Percentiles rank a stretch among this genome's conserved stretches.
Conservation (phyloP, 75 land plant species). For the Picea sitchensis region DNA sequence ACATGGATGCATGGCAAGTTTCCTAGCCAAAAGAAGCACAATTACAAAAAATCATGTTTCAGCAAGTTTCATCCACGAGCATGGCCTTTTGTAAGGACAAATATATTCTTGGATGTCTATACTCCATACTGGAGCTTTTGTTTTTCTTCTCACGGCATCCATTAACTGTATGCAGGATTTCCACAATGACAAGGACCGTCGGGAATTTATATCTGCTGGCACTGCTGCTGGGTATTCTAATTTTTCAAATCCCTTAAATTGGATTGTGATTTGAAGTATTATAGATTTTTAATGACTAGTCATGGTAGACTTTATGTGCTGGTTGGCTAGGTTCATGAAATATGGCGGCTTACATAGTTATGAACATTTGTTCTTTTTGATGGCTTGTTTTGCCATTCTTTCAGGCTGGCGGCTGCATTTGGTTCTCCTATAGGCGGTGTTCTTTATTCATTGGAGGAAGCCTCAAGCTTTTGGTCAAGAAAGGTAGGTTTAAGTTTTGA, state of each 20-base stretch:
- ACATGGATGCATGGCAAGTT: constrained; percentile 44
- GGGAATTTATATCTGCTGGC: constrained; percentile 50
- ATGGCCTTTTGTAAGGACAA: constrained; percentile 30
- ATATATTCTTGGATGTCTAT: not conserved
- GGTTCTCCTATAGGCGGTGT: constrained; percentile 48
- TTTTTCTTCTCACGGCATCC: constrained; percentile 1
- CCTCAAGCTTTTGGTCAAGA: constrained; percentile 52
- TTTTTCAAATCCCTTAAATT: not conserved
- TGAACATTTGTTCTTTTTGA: constrained; percentile 7
- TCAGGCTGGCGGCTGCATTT: constrained; percentile 46
- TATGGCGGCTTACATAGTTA: not conserved
- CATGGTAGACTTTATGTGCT: not conserved
- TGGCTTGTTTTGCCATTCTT: constrained; percentile 1
- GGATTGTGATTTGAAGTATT: not conserved
- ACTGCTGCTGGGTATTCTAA: constrained; percentile 40
- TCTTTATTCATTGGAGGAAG: constrained; percentile 47
- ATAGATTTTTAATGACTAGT: not conserved
- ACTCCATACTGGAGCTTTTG: not conserved
- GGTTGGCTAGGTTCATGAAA: not conserved
- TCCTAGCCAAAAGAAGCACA: constrained; percentile 11
- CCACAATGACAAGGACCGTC: constrained; percentile 43
- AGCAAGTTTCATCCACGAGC: constrained; percentile 19
- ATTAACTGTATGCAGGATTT: constrained; percentile 27
- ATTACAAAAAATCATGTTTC: constrained; percentile 12
- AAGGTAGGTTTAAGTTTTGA: constrained; percentile 20